Evolutionary conservation across 2,329 filamentous ascomycete genomes (phyloP), one percentile per base, ranked within the genome.

Genomic region (Pseudogymnoascus sp.): DNA sequence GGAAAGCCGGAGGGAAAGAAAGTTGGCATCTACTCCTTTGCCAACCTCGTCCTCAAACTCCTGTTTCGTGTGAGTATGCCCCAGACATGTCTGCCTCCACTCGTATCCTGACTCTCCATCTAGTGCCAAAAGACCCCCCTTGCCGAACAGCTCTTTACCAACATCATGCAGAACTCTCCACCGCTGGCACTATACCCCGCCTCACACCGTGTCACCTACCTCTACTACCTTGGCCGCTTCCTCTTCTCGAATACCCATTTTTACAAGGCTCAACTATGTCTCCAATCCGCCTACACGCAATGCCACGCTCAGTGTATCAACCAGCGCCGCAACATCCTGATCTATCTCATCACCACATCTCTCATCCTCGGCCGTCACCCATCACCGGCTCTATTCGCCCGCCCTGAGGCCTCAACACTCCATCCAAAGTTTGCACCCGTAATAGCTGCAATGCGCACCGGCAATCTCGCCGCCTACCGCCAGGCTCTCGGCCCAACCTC

Each of bases 221-320:
- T 97, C 12, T 97, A 96, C 77, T 96, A 96, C 72, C 86, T 97
- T 5, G 93, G 93, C 15, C 87, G 92, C 63, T 97, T 93, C 75
- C 86, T 92, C 70, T 91, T 96, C 72, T 86, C 89, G 65, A 92
- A 90, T 73, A 88, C 86, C 67, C 87, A 96, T 71, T 96, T 91
- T 74, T 85, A 84, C 65, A 86, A 89, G 27, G 91, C 92, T 0
- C 84, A 87, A 60, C 78, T 85, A 58, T 90, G 88, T 36, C 78
- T 97, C 5, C 84, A 95, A 69, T 81, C 87, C 27, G 90, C 93
- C 2, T 97, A 96, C 74, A 77, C 87, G 59, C 87, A 95, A 73
- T 89, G 90, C 66, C 83, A 85, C 65, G 77, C 87, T 52, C 86
- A 93, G 72, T 89, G 89, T 67, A 82, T 84, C 63, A 84, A 82